phyloP scores from a whole-genome alignment of 768 basidiomycete genomes.

The Suillus hirtellus region DNA sequence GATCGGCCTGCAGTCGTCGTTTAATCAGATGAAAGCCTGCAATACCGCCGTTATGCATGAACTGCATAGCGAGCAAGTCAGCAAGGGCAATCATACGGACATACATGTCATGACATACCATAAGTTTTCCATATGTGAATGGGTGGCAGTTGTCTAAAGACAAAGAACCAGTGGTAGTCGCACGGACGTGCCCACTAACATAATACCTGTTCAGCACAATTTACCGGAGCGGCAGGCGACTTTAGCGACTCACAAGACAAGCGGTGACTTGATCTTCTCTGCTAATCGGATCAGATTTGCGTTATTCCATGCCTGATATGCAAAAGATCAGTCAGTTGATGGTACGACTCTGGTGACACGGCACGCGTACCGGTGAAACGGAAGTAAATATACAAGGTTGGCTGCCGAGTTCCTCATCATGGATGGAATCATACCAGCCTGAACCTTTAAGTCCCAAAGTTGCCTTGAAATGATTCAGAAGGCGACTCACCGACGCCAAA shows the following conservation, averaged over 20 bases:
- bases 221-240: not conserved
- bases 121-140: conserved; percentile 87
- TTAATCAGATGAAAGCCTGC: conserved; percentile 82
- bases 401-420: conserved; percentile 78
- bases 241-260: conserved; percentile 75
- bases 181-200: conserved; percentile 83
- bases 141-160: conserved; percentile 95
- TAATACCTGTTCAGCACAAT: conserved; percentile 7
- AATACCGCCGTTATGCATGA: conserved; percentile 98
- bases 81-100: not conserved
- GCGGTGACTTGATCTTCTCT: conserved; percentile 94
- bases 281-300: conserved; percentile 90
- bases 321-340: conserved; percentile 14
- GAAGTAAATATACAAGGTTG: conserved; percentile 97
- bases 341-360: not conserved
- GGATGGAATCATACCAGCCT: conserved; percentile 94
- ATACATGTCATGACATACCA: conserved; percentile 51
- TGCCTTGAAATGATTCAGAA: not conserved
- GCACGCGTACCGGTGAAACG: conserved; percentile 74
- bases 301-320: conserved; percentile 89
- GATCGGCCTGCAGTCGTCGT: conserved; percentile 68
- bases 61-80: conserved; percentile 45
- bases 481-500: conserved; percentile 83
- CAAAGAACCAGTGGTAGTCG: conserved; percentile 90
- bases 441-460: conserved; percentile 7